Evolutionary conservation across 768 basidiomycete species (phyloP).

Genomic region (Russula foetens): DNA sequence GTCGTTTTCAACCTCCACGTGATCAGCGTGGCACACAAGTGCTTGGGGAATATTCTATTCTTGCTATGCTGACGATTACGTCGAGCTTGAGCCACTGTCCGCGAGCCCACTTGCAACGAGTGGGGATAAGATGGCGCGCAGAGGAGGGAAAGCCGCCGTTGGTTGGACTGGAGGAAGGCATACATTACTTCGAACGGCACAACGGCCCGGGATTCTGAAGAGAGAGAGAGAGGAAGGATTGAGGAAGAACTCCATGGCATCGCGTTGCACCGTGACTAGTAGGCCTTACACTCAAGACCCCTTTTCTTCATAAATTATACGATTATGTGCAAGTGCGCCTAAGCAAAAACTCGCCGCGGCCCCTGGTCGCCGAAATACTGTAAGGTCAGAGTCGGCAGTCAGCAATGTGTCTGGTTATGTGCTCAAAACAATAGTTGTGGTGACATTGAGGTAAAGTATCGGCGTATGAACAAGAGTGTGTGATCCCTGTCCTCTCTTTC

Average conservation of each 20-base stretch:
- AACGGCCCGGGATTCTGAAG: constrained; percentile 24
- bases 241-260: constrained; percentile 27
- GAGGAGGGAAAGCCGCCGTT: constrained; percentile 24
- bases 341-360: too few species aligned
- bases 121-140: constrained; percentile 23
- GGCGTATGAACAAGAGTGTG: too few species aligned
- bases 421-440: too few species aligned
- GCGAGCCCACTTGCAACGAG: constrained; percentile 27
- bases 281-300: too few species aligned
- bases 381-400: too few species aligned
- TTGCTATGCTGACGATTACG: constrained; percentile 26
- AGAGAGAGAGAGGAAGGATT: constrained; percentile 26
- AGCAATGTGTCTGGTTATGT: too few species aligned
- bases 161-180: constrained; percentile 26
- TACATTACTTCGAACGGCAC: constrained; percentile 27
- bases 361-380: too few species aligned
- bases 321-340: too few species aligned
- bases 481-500: too few species aligned
- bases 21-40: constrained; percentile 27
- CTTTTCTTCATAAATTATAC: too few species aligned
- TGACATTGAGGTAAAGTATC: too few species aligned
- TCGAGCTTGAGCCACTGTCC: constrained; percentile 24
- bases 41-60: constrained; percentile 32
- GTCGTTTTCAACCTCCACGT: constrained; percentile 29
- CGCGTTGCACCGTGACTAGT: constrained; percentile 27